Base-by-base conservation (phyloP, 768 basidiomycete species). In the Suillus bovinus region DNA sequence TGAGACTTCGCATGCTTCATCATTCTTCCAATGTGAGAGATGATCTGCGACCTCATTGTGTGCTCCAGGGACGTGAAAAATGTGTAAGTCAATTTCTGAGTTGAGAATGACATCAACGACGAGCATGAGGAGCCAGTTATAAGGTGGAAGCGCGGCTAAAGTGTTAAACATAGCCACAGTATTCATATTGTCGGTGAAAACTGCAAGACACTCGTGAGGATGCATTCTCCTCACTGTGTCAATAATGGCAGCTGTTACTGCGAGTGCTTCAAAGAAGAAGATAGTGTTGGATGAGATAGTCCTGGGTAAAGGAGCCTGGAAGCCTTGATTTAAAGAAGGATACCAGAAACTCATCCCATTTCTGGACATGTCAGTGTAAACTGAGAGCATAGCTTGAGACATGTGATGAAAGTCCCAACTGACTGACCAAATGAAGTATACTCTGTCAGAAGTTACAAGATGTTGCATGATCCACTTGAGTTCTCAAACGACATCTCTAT, bases 261-360 rank as follows among this genome's bases (percentile, higher is more conserved):
- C 61, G 3, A 70, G 61, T 1, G 64, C 69, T 39, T 70, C 55
- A 8, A 64, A 62, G 46, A 44, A 66, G 55, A 65, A 63, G 52
- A 65, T 67, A 7, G 22, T 29, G 55, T 39, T 14, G 1, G 65
- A 38, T 9, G 62, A 24, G 0, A 39, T 4, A 55, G 55, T 13
- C 2, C 38, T 46, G 67, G 61, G 17, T n/a, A n/a, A 58, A 65
- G 20, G 65, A 34, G 5, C 6, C 6, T 47, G 46, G 7, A 24
- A 47, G 0, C 46, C 24, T 0, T 24, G 22, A 24, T 47, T 27
- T 8, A 59, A 9, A 10, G 62, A 63, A 0, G 60, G 63, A n/a
- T 44, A 34, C 62, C 61, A 67, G 44, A 54, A 67, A 38, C 44
- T 42, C 60, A 68, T 60, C 13, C 58, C 54, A 24, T 9, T 20